Percentiles rank a stretch among this genome's conserved stretches.
phyloP scores from a whole-genome alignment of 768 basidiomycete species.

The Vararia minispora region DNA sequence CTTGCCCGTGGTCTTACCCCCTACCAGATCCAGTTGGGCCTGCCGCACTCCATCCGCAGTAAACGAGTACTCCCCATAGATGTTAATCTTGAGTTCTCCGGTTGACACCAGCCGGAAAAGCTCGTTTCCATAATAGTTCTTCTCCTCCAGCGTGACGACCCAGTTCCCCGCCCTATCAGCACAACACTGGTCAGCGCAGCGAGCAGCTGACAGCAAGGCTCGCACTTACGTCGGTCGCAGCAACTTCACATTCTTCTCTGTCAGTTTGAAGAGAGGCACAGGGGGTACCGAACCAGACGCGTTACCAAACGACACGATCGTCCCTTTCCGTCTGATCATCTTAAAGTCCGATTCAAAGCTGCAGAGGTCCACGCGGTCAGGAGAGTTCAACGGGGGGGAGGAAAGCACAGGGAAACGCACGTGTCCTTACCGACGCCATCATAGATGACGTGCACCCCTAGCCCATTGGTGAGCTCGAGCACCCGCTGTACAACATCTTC shows the following conservation, averaged over 20 bases:
- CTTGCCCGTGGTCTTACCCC: constrained; percentile 76
- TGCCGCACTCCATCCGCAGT: constrained; percentile 63
- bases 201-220: constrained; percentile 3
- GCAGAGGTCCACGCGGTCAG: not conserved
- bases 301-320: constrained; percentile 80
- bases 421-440: constrained; percentile 98
- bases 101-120: constrained; percentile 48
- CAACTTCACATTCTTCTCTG: constrained; percentile 71
- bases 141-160: constrained; percentile 59
- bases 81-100: constrained; percentile 49
- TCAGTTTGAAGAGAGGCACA: constrained; percentile 60
- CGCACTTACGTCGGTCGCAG: constrained; percentile 48
- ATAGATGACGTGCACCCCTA: constrained; percentile 78
- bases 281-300: constrained; percentile 76
- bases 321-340: constrained; percentile 71
- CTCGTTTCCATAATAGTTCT: constrained; percentile 46
- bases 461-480: constrained; percentile 62
- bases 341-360: constrained; percentile 78
- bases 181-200: not conserved
- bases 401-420: constrained; percentile 30
- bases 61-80: constrained; percentile 74
- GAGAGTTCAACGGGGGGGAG: not conserved
- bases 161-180: constrained; percentile 54
- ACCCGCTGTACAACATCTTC: constrained; percentile 70
- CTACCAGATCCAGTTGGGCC: constrained; percentile 64